A percentile compares a stretch with the other conserved stretches of the same genome.
phyloP scores from a whole-genome alignment of 2,329 filamentous ascomycete species.

The Dactylellina parvicollis region DNA sequence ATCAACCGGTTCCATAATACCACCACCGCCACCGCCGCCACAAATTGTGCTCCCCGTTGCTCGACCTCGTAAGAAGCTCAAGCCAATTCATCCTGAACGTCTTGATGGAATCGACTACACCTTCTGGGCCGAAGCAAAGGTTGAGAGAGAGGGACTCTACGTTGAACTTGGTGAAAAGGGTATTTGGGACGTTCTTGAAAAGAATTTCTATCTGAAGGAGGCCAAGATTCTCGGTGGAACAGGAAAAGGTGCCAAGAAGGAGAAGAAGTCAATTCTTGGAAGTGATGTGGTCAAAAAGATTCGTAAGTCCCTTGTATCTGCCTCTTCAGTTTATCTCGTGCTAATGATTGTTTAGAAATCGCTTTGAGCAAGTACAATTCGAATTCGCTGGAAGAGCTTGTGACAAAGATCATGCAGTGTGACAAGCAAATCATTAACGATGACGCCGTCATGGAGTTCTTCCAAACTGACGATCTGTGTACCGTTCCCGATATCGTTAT shows the following conservation, averaged over 20 bases:
- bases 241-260: constrained; percentile 72
- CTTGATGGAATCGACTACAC: constrained; percentile 71
- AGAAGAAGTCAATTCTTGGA: constrained; percentile 97
- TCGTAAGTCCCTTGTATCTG: constrained; percentile 65
- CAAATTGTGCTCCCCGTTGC: constrained; percentile 22
- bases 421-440: constrained; percentile 90
- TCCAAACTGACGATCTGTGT: constrained; percentile 91
- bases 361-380: constrained; percentile 93
- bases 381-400: constrained; percentile 81
- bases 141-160: constrained; percentile 95
- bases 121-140: constrained; percentile 60
- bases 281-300: constrained; percentile 88
- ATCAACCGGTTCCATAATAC: constrained; percentile 61
- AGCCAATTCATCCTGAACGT: constrained; percentile 99
- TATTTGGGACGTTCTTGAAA: constrained; percentile 96
- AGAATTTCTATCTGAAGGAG: constrained; percentile 96
- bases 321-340: neutral
- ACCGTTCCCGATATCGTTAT: constrained; percentile 88
- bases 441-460: constrained; percentile 91
- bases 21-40: constrained; percentile 61
- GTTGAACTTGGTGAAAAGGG: constrained; percentile 91
- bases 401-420: constrained; percentile 94
- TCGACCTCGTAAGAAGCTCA: constrained; percentile 95
- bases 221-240: constrained; percentile 83
- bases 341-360: constrained; percentile 69